These are phyloP conservation scores for California macrophylla DNA, from an alignment of 441 rosid species.

Conservation along the genomic window DNA sequence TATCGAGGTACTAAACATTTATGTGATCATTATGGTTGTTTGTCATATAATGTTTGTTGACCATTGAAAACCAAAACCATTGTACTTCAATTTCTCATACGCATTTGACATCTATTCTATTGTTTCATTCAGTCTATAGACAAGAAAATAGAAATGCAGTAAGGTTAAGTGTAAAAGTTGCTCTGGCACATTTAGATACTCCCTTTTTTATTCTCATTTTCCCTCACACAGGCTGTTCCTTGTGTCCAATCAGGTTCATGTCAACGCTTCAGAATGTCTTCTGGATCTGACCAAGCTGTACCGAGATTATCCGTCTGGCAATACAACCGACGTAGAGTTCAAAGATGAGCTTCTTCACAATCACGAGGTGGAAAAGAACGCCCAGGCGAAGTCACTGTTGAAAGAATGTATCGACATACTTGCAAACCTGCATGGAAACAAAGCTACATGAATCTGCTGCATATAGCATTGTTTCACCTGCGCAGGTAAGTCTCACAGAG, in stretches of 20 bases:
- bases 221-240: too few relatives aligned
- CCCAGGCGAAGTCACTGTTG: constrained; percentile 58
- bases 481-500: not conserved
- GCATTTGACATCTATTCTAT: not conserved
- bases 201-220: too few relatives aligned
- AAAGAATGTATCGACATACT: constrained; percentile 48
- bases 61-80: not conserved
- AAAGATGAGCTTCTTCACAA: constrained; percentile 47
- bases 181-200: too few relatives aligned
- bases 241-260: constrained; percentile 63
- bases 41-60: not conserved
- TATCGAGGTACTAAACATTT: too few relatives aligned
- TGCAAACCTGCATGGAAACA: constrained; percentile 19
- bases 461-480: too few relatives aligned
- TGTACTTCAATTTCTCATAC: too few relatives aligned
- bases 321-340: constrained; percentile 28
- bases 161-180: too few relatives aligned
- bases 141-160: not conserved
- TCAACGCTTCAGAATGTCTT: constrained; percentile 71
- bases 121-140: not conserved
- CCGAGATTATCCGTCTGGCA: constrained; percentile 27
- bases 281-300: constrained; percentile 38
- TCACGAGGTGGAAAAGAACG: constrained; percentile 65
- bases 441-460: too few relatives aligned
- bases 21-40: not conserved